Evolutionary conservation across 139 green algal species (phyloP).

Genomic region (Volvox reticuliferus): DNA sequence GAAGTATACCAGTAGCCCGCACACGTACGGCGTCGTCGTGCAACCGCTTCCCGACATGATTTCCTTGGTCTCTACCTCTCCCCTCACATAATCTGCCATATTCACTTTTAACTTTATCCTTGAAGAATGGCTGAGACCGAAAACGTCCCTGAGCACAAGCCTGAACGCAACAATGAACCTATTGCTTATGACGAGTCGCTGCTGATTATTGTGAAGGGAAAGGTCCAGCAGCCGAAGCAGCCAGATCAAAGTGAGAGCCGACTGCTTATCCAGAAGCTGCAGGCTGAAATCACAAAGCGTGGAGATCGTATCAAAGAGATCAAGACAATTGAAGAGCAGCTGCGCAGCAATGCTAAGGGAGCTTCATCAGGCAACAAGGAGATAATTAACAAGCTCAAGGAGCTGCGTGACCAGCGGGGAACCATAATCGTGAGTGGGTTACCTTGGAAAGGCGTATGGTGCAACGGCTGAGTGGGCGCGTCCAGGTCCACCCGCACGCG

Average conservation of each 20-base stretch:
- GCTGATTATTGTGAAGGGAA: conserved; percentile 61
- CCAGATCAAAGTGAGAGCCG: conserved; percentile 69
- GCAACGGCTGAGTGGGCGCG: neutral
- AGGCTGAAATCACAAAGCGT: conserved; percentile 66
- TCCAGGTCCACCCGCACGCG: neutral
- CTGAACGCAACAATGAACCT: conserved; percentile 19
- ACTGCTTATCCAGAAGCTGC: conserved; percentile 64
- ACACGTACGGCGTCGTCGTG: neutral
- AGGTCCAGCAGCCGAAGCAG: conserved; percentile 53
- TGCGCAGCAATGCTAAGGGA: conserved; percentile 22
- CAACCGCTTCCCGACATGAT: neutral
- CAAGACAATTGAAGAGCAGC: conserved; percentile 62
- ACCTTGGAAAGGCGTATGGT: neutral
- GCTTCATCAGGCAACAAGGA: conserved; percentile 46
- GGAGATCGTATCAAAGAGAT: conserved; percentile 69
- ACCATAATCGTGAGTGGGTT: conserved; percentile 62
- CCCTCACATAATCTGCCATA: neutral
- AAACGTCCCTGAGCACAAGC: conserved; percentile 11
- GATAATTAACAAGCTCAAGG: conserved; percentile 45
- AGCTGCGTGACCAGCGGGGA: conserved; percentile 54
- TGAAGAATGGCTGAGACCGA: conserved; percentile 29
- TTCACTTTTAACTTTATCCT: neutral
- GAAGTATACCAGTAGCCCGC: neutral
- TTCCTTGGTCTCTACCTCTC: neutral
- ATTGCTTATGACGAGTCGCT: conserved; percentile 56